Evolutionary conservation across 129 eudicot genomes (phyloP).

Genomic region (carrot (Daucus carota)): DH1_v3.0 NC_030381.2:24768001-24768500

Average conservation of each 20-base stretch:
- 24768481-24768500: constrained; percentile 84
- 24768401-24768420: constrained; percentile 69
- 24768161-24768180: neutral
- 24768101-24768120: neutral
- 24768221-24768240: neutral
- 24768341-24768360: neutral
- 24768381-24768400: constrained; percentile 57
- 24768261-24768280: neutral
- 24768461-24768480: constrained; percentile 76
- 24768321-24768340: neutral
- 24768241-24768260: neutral
- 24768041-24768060: constrained; percentile 8
- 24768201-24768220: neutral
- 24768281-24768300: neutral
- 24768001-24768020: constrained; percentile 89
- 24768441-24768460: constrained; percentile 33
- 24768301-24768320: neutral
- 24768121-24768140: neutral
- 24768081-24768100: neutral
- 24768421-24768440: constrained; percentile 83
- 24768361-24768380: constrained; percentile 6
- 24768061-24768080: neutral
- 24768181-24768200: neutral
- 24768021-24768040: constrained; percentile 88
- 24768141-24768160: neutral